Evolutionary conservation across 2,329 filamentous ascomycete species (phyloP).

Genomic region (Monilinia fructicola): DNA sequence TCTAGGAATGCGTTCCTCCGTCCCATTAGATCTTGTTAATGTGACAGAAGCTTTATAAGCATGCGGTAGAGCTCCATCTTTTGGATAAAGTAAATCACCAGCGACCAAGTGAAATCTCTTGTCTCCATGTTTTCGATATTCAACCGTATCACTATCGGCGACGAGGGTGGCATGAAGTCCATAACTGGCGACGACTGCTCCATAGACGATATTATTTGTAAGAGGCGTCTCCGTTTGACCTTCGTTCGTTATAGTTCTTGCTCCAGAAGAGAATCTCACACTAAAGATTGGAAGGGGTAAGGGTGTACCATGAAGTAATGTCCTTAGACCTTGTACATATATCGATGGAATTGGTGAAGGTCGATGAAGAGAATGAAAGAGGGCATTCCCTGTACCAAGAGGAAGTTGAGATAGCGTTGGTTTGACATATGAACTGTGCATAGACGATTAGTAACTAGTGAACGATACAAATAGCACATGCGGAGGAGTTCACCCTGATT

Average conservation of each 20-base stretch:
- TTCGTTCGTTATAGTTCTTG: constrained; percentile 45
- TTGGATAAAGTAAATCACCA: constrained; percentile 65
- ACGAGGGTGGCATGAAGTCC: constrained; percentile 87
- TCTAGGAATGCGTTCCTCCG: constrained; percentile 41
- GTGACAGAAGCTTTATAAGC: constrained; percentile 55
- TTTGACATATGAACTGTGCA: constrained; percentile 31
- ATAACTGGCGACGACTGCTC: constrained; percentile 85
- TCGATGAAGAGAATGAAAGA: constrained; percentile 59
- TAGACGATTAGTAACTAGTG: constrained; percentile 4
- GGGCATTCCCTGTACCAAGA: constrained; percentile 64
- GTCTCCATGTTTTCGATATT: constrained; percentile 73
- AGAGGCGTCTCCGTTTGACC: constrained; percentile 34
- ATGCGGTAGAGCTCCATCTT: constrained; percentile 51
- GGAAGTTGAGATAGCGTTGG: constrained; percentile 57
- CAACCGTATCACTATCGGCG: constrained; percentile 83
- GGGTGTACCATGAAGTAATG: constrained; percentile 58
- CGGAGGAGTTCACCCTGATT: constrained; percentile 30
- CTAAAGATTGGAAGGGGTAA: constrained; percentile 61
- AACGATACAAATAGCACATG: constrained; percentile 28
- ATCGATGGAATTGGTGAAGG: constrained; percentile 48
- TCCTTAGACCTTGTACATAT: constrained; percentile 49
- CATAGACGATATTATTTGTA: constrained; percentile 51
- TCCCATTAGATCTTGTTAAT: constrained; percentile 32
- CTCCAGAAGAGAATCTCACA: constrained; percentile 59
- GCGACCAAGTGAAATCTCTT: constrained; percentile 85